Conservation (phyloP, 495 filamentous ascomycete species). For the Trichocladium antarcticum region DNA sequence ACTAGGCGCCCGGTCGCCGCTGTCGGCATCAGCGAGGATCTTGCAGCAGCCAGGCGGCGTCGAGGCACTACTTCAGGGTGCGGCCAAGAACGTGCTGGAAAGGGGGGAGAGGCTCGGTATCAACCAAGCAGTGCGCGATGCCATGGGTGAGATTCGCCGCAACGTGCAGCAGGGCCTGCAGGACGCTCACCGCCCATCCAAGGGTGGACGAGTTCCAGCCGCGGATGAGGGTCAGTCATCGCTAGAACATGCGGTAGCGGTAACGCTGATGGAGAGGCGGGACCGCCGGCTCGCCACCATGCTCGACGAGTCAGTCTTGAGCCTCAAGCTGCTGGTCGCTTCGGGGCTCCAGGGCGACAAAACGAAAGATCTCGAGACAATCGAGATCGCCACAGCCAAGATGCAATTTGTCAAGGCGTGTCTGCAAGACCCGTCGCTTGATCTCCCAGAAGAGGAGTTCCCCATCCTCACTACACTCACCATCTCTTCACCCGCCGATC, state of each 20-base stretch:
- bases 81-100: slow-evolving; percentile 71
- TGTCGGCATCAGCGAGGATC: slow-evolving; percentile 48
- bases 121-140: slow-evolving; percentile 80
- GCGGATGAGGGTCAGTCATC: slow-evolving; percentile 15
- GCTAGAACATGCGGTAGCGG: slow-evolving; percentile 21
- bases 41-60: slow-evolving; percentile 52
- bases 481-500: slow-evolving; percentile 17
- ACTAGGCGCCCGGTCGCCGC: slow-evolving; percentile 35
- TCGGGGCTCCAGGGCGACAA: slow-evolving; percentile 29
- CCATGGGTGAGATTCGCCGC: slow-evolving; percentile 63
- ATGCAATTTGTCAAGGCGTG: slow-evolving; percentile 70
- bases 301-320: slow-evolving; percentile 58
- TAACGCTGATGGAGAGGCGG: slow-evolving; percentile 50
- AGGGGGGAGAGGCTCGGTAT: slow-evolving; percentile 79
- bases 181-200: slow-evolving; percentile 33
- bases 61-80: slow-evolving; percentile 72
- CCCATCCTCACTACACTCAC: slow-evolving; percentile 16
- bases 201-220: slow-evolving; percentile 21
- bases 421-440: slow-evolving; percentile 53
- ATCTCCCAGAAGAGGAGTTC: slow-evolving; percentile 40
- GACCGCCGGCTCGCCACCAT: slow-evolving; percentile 63
- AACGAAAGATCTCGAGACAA: slow-evolving; percentile 31
- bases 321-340: slow-evolving; percentile 46
- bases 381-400: slow-evolving; percentile 58
- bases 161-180: slow-evolving; percentile 38